Base-by-base conservation (phyloP, 2,329 filamentous ascomycete genomes). In the Arthrinium phaeospermum region DNA sequence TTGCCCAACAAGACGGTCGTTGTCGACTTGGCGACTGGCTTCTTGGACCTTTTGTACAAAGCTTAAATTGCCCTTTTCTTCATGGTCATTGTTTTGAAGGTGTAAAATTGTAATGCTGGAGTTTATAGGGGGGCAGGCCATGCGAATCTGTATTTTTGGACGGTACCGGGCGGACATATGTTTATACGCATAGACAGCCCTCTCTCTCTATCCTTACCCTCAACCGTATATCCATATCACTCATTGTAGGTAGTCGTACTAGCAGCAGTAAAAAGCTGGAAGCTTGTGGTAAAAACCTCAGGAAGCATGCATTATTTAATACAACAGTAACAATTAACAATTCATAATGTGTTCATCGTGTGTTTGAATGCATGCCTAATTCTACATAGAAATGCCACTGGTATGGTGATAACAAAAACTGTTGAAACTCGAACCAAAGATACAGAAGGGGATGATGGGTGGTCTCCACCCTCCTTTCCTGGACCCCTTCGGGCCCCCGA, bases 1-100 rank as follows among this genome's bases (percentile, higher is more conserved):
- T 83, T 99, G 82, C 96, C 96, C 1, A 97, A 99, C 81, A 98
- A 98, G 89, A 94, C 93, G 76, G 92, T 99, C 46, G 95, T 99
- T 45, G 94, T 94, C 75, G 94, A 97, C 78, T 84, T 99, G 80
- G 96, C 95, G 1, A 94, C 89, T 76, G 96, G 95, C 0, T 99
- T 98, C 83, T 86, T 98, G 80, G 95, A 98, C 84, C 92, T 96
- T 70, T 81, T 98, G 82, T 98, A 98, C 83, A 97, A 97, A 86
- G 92, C 92, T 73, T 96, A 85, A 84, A 44, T 41, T 41, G 10
- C 10, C 37, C 37, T 7, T 10, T n/a, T 41, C 8, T 41, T 34
- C 37, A 41, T 34, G 22, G 3, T 16, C 5, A 4, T 13, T 30
- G 12, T 24, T 16, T n/a, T 37, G 14, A 45, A 8, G 7, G 34